A percentile compares a stretch with the other conserved stretches of the same genome.
Evolutionary conservation across 768 basidiomycete species (phyloP).

Genomic region (Pulveroboletus sp.): DNA sequence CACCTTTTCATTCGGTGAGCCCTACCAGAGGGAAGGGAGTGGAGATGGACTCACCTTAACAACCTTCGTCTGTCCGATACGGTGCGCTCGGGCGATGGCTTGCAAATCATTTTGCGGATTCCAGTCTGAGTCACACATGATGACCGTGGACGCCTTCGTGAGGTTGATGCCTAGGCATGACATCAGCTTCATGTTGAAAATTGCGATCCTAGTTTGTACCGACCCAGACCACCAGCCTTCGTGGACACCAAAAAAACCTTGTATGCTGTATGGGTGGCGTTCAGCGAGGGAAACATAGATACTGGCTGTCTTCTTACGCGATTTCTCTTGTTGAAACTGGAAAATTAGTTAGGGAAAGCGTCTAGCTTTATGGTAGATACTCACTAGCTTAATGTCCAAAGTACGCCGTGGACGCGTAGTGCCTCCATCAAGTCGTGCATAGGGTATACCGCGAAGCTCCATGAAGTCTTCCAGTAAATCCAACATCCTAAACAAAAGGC

Average conservation of each 20-base stretch:
- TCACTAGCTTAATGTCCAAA: conserved; percentile 54
- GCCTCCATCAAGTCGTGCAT: conserved; percentile 57
- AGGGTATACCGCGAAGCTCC: conserved; percentile 52
- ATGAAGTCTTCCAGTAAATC: conserved; percentile 68
- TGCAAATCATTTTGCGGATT: conserved; percentile 79
- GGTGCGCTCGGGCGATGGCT: conserved; percentile 81
- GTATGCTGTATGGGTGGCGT: conserved; percentile 38
- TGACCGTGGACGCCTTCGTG: conserved; percentile 74
- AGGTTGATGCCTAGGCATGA: conserved; percentile 64
- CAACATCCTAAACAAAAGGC: conserved; percentile 48
- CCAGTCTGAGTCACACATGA: conserved; percentile 74
- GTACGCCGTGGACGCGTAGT: conserved; percentile 51
- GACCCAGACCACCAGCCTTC: conserved; percentile 67
- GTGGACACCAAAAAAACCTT: conserved; percentile 70
- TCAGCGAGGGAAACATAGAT: conserved; percentile 3
- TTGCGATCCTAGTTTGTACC: conserved; percentile 1
- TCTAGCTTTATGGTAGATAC: conserved; percentile 7
- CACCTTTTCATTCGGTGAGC: conserved; percentile 38
- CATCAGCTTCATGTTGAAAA: conserved; percentile 15
- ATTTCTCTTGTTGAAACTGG: conserved; percentile 57
- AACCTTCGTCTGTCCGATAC: conserved; percentile 70
- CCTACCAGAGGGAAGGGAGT: neutral
- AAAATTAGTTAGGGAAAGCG: conserved; percentile 1
- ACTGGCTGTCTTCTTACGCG: conserved; percentile 37
- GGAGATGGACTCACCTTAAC: conserved; percentile 45